Conservation (phyloP, 306 rosid genomes). For the Rosa lucieae region DNA sequence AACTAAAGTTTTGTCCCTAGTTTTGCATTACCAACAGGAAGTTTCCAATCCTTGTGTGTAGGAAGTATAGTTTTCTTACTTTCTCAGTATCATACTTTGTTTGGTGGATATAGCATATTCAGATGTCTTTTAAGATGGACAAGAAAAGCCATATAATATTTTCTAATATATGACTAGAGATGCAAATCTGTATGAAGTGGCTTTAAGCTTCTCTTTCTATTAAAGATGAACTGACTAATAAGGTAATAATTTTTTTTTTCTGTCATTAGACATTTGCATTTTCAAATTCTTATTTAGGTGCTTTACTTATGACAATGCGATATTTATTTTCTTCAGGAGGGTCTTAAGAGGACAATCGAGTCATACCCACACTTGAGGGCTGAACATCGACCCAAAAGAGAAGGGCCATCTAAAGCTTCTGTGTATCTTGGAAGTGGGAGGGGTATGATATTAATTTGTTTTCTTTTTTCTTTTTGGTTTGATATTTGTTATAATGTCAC, state of each 20-base stretch:
- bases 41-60: neutral
- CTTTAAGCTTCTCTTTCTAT: neutral
- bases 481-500: constrained; percentile 8
- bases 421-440: constrained; percentile 80
- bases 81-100: neutral
- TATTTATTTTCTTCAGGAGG: constrained; percentile 62
- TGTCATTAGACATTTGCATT: constrained; percentile 15
- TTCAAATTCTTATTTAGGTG: constrained; percentile 14
- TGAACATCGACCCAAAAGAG: constrained; percentile 55
- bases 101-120: neutral
- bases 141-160: neutral
- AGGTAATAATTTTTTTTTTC: no score
- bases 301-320: constrained; percentile 10
- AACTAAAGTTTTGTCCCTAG: neutral
- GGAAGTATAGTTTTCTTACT: neutral
- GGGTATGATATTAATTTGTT: constrained; percentile 37
- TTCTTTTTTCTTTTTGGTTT: neutral
- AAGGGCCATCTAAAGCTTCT: constrained; percentile 85
- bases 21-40: neutral
- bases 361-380: constrained; percentile 84
- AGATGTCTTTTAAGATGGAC: neutral
- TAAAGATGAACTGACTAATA: neutral
- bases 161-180: neutral
- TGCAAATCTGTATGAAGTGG: neutral
- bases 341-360: constrained; percentile 76